Conservation (phyloP, 169 alveolate species). For the Theileria parva region DNA sequence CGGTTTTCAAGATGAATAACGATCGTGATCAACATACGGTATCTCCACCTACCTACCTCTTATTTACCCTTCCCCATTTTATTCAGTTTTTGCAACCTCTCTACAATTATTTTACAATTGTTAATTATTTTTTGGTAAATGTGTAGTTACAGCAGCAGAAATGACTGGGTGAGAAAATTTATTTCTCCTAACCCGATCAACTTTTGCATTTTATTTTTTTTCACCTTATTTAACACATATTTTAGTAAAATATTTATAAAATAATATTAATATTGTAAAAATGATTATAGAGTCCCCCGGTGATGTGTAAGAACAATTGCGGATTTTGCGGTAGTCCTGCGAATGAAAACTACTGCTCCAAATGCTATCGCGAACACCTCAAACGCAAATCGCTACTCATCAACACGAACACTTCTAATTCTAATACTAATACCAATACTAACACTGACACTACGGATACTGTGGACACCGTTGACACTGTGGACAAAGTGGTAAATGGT, state of each 20-base stretch:
- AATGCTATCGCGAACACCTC: constrained; percentile 84
- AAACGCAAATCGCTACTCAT: constrained; percentile 64
- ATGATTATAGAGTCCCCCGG: constrained; percentile 38
- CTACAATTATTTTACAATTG: neutral
- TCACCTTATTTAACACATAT: neutral
- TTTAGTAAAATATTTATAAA: neutral
- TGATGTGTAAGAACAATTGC: constrained; percentile 80
- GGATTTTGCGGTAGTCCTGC: constrained; percentile 92
- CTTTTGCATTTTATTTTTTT: too few relatives aligned
- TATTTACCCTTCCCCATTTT: too few relatives aligned
- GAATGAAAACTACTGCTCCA: constrained; percentile 86
- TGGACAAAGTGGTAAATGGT: neutral
- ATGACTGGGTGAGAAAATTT: too few relatives aligned
- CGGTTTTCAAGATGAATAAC: neutral
- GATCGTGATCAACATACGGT: neutral
- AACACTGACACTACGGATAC: neutral
- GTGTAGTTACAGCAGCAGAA: neutral
- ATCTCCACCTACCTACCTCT: too few relatives aligned
- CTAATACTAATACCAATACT: neutral
- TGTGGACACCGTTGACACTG: constrained; percentile 3
- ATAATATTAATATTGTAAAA: neutral
- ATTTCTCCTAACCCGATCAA: too few relatives aligned
- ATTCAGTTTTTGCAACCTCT: neutral
- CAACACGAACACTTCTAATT: constrained; percentile 22
- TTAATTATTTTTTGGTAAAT: neutral